phyloP scores from a whole-genome alignment of 352 stramenopile species.

The Globisporangium paroecandrum region DNA sequence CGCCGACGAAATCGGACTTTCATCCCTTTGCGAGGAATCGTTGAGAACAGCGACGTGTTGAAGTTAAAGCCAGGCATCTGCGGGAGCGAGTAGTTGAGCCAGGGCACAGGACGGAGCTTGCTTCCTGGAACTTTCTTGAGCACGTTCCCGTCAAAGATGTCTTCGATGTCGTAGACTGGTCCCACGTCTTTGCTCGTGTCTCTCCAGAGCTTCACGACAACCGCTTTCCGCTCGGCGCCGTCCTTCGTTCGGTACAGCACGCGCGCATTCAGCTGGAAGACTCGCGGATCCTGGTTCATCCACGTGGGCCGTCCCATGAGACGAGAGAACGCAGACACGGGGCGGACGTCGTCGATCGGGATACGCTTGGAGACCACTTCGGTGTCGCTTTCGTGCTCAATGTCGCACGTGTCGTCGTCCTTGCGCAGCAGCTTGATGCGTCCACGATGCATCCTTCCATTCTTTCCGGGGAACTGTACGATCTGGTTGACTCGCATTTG shows the following conservation, averaged over 20 bases:
- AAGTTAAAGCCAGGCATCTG: constrained; percentile 25
- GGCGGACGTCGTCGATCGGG: constrained; percentile 25
- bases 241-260: constrained; percentile 55
- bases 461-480: constrained; percentile 53
- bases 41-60: constrained; percentile 20
- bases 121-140: constrained; percentile 35
- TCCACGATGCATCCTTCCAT: constrained; percentile 38
- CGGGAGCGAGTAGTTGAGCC: constrained; percentile 45
- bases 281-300: constrained; percentile 12
- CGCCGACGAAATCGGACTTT: constrained; percentile 45
- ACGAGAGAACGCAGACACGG: constrained; percentile 29
- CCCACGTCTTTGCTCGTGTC: constrained; percentile 11
- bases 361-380: constrained; percentile 50
- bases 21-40: constrained; percentile 40
- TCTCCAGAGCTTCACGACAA: constrained; percentile 50
- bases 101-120: constrained; percentile 44
- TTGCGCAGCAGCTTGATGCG: constrained; percentile 41
- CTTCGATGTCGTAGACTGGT: constrained; percentile 34
- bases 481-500: constrained; percentile 42
- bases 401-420: constrained; percentile 44
- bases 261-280: constrained; percentile 45
- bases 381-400: constrained; percentile 57
- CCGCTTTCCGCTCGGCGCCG: constrained; percentile 44
- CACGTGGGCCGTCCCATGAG: constrained; percentile 19
- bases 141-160: constrained; percentile 43